phyloP scores from a whole-genome alignment of 768 basidiomycete genomes.

The Sarcomyxa edulis region DNA sequence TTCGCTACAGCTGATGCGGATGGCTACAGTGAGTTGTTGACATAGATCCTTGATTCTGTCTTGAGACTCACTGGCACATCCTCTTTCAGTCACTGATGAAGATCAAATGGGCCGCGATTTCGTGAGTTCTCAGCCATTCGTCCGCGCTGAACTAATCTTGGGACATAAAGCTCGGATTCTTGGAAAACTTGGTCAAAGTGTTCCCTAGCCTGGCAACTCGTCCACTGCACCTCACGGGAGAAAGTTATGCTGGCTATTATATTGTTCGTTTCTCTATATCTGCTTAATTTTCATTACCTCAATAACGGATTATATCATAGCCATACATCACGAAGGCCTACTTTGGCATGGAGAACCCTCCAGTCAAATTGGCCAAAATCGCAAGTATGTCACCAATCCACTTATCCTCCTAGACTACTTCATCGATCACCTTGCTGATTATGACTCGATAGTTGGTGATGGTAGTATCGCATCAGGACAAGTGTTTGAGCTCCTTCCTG shows the following conservation, averaged over 20 bases:
- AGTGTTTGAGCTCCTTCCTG: constrained; percentile 48
- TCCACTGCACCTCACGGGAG: constrained; percentile 65
- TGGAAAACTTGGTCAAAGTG: constrained; percentile 66
- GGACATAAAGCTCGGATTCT: constrained; percentile 62
- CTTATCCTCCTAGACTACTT: too few species aligned
- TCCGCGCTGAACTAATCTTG: constrained; percentile 4
- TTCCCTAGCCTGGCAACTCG: constrained; percentile 66
- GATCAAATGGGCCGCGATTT: constrained; percentile 61
- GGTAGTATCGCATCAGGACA: constrained; percentile 49
- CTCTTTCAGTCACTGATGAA: constrained; percentile 47
- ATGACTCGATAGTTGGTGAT: too few species aligned
- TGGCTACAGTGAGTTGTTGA: constrained; percentile 46
- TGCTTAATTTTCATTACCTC: background rate
- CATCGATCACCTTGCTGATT: too few species aligned
- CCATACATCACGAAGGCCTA: constrained; percentile 75
- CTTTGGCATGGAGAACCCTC: constrained; percentile 56
- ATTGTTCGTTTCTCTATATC: constrained; percentile 38
- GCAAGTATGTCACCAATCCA: too few species aligned
- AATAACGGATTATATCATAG: constrained; percentile 25
- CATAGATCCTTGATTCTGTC: background rate
- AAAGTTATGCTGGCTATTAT: constrained; percentile 72
- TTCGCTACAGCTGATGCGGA: constrained; percentile 58
- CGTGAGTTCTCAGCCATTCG: constrained; percentile 24
- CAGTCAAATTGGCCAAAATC: constrained; percentile 62
- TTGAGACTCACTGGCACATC: constrained; percentile 5